Percentiles rank a stretch among this genome's conserved stretches.
phyloP scores from a whole-genome alignment of 2,329 filamentous ascomycete species.

The Alternaria sp. region DNA sequence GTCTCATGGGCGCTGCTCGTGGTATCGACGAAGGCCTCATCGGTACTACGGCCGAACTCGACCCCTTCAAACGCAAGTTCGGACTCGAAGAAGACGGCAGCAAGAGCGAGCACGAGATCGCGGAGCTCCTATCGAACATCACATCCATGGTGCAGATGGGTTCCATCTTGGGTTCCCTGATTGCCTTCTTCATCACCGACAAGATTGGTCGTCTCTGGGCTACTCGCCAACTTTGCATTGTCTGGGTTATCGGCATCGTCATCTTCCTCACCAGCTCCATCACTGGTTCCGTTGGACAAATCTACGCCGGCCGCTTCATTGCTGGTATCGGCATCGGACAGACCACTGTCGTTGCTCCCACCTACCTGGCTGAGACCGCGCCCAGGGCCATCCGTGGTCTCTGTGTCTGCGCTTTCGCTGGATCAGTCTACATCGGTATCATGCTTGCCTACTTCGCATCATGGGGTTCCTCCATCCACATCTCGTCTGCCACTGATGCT shows the following conservation, averaged over 20 bases:
- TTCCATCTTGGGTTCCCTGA: slow-evolving; percentile 72
- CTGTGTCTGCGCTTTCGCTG: slow-evolving; percentile 74
- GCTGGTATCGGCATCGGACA: slow-evolving; percentile 71
- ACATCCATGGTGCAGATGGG: slow-evolving; percentile 84
- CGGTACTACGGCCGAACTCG: slow-evolving; percentile 63
- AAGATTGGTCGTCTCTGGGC: slow-evolving; percentile 53
- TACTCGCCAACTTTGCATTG: slow-evolving; percentile 49
- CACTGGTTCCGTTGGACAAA: slow-evolving; percentile 51
- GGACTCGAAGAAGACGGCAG: slow-evolving; percentile 41
- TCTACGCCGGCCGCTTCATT: slow-evolving; percentile 71
- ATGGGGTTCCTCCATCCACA: slow-evolving; percentile 60
- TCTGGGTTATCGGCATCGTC: slow-evolving; percentile 51
- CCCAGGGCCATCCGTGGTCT: slow-evolving; percentile 73
- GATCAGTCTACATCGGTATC: slow-evolving; percentile 77
- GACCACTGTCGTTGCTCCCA: slow-evolving; percentile 70
- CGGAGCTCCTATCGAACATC: slow-evolving; percentile 64
- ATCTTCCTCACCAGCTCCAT: slow-evolving; percentile 49
- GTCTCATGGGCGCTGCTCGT: slow-evolving; percentile 76
- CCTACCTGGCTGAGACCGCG: slow-evolving; percentile 76
- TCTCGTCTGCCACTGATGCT: slow-evolving; percentile 52
- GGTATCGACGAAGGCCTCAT: slow-evolving; percentile 84
- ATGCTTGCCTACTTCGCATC: slow-evolving; percentile 79
- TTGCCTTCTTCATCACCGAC: slow-evolving; percentile 60
- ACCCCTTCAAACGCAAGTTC: slow-evolving; percentile 46
- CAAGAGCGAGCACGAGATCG: slow-evolving; percentile 38